Conservation (phyloP, 441 rosid genomes). For the Isatis lusitanica region DNA sequence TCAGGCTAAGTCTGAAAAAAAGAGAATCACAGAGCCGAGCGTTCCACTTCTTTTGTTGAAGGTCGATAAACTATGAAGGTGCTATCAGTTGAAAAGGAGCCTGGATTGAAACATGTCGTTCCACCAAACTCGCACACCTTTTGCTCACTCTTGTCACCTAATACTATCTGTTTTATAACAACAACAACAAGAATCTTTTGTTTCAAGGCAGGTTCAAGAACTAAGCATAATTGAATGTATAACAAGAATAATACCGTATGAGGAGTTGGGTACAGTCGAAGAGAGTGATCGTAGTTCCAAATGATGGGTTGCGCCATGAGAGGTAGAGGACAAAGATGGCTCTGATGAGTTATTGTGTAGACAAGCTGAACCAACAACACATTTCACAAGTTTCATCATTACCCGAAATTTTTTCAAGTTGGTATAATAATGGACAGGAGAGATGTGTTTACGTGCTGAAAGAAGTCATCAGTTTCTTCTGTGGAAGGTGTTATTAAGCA, state of each 20-base stretch:
- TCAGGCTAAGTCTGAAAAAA: neutral
- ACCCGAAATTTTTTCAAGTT: neutral
- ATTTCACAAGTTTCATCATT: constrained; percentile 8
- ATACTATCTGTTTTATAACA: constrained; percentile 58
- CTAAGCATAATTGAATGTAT: neutral
- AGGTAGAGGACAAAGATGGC: constrained; percentile 96
- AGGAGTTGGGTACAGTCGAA: constrained; percentile 89
- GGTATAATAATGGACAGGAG: constrained; percentile 1
- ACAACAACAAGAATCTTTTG: neutral
- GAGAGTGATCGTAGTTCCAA: constrained; percentile 94
- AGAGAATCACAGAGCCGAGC: neutral
- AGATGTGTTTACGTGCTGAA: constrained; percentile 65
- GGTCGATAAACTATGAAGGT: constrained; percentile 6
- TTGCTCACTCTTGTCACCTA: constrained; percentile 84
- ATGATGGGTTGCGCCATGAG: constrained; percentile 84
- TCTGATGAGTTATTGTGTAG: constrained; percentile 90
- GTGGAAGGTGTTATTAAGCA: constrained; percentile 85
- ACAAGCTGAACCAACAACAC: constrained; percentile 64
- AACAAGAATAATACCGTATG: constrained; percentile 59
- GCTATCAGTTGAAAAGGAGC: constrained; percentile 51
- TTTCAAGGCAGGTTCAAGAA: neutral
- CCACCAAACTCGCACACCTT: constrained; percentile 76
- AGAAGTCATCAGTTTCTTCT: constrained; percentile 83
- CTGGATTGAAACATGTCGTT: constrained; percentile 91
- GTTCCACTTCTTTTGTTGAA: neutral